phyloP scores from a whole-genome alignment of 2,329 filamentous ascomycete genomes.

The Aspergillus felis region DNA sequence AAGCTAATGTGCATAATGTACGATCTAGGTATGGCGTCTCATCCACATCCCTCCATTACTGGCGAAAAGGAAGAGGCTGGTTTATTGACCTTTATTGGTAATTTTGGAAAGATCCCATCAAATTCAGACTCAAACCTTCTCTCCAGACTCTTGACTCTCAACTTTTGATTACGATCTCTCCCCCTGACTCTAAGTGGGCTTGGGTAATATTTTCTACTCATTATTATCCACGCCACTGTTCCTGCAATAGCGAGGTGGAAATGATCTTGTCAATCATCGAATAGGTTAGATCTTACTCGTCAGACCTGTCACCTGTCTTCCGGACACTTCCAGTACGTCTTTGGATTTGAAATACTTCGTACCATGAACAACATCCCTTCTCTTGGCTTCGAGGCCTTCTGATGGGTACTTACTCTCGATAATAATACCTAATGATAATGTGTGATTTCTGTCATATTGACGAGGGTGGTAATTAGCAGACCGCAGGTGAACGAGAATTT shows the following conservation, averaged over 20 bases:
- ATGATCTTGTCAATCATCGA: not conserved
- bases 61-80: constrained; percentile 1
- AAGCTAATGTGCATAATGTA: constrained; percentile 14
- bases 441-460: no score
- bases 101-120: not conserved
- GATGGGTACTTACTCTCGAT: no score
- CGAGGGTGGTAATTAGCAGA: no score
- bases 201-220: not conserved
- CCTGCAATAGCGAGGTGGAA: not conserved
- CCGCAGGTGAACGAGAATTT: not conserved
- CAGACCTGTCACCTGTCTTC: not conserved
- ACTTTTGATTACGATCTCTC: not conserved
- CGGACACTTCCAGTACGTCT: no score
- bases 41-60: constrained; percentile 5
- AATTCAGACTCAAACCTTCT: not conserved
- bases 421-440: no score
- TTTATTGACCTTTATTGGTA: not conserved
- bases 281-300: not conserved
- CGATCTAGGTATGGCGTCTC: constrained; percentile 20
- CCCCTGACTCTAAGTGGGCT: not conserved
- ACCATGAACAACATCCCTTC: no score
- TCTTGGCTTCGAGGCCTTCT: no score
- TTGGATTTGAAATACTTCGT: no score
- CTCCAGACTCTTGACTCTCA: not conserved
- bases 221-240: not conserved